These are phyloP conservation scores for Penstemon eatonii DNA, from an alignment of 257 asterid species.

Conservation along the genomic window DNA sequence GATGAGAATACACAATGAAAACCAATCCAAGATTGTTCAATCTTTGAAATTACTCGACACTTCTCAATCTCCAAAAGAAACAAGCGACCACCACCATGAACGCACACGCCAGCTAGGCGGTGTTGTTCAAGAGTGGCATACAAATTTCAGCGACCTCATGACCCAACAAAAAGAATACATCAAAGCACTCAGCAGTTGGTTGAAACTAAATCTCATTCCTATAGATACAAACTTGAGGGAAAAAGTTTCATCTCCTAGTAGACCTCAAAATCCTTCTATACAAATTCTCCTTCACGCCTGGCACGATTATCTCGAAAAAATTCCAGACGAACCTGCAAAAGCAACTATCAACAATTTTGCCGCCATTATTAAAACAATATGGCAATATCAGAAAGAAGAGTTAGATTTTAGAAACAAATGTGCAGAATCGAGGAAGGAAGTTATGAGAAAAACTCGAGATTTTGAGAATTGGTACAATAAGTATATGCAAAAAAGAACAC, in stretches of 20 bases:
- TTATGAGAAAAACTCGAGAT: constrained; percentile 54
- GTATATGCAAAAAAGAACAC: constrained; percentile 61
- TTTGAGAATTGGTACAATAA: constrained; percentile 75
- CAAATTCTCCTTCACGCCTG: constrained; percentile 62
- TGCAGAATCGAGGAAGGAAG: constrained; percentile 69
- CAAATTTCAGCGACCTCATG: constrained; percentile 68
- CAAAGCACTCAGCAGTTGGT: constrained; percentile 65
- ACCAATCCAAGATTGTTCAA: constrained; percentile 58
- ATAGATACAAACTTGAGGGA: constrained; percentile 81
- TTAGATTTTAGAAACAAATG: constrained; percentile 65
- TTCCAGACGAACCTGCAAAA: constrained; percentile 79
- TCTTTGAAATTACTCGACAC: constrained; percentile 55
- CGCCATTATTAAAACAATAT: constrained; percentile 56
- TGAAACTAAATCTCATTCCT: constrained; percentile 77
- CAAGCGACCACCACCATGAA: constrained; percentile 84
- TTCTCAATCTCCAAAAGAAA: constrained; percentile 77
- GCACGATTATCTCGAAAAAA: constrained; percentile 71
- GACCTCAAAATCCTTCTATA: constrained; percentile 72
- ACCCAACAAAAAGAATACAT: constrained; percentile 70
- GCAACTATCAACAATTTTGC: constrained; percentile 70
- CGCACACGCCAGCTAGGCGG: constrained; percentile 76
- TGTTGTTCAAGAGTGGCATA: constrained; percentile 81
- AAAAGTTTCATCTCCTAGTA: constrained; percentile 73
- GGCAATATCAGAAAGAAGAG: constrained; percentile 83
- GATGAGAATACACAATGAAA: constrained; percentile 66